phyloP scores from a whole-genome alignment of 805 yeast genomes.

The Debaryomyces castellii region DNA sequence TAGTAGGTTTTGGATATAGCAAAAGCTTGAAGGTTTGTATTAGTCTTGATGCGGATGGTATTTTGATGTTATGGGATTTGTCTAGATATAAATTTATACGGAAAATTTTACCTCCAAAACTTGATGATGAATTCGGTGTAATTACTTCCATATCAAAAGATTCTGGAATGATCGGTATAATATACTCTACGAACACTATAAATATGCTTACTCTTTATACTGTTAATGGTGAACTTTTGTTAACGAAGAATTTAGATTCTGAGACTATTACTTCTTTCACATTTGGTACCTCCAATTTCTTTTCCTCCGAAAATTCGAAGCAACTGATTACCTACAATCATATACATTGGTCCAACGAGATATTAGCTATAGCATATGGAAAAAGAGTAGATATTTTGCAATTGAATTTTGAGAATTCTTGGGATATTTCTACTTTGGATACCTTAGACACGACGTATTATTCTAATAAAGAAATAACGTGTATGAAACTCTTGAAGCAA shows the following conservation, averaged over 20 bases:
- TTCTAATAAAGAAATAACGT: slow-evolving; percentile 18
- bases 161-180: slow-evolving; percentile 51
- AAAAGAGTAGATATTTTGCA: slow-evolving; percentile 29
- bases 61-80: slow-evolving; percentile 64
- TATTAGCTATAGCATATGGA: slow-evolving; percentile 28
- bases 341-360: slow-evolving; percentile 37
- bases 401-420: slow-evolving; percentile 18
- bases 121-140: slow-evolving; percentile 15
- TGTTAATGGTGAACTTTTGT: slow-evolving; percentile 51
- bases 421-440: slow-evolving; percentile 5
- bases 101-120: slow-evolving; percentile 18
- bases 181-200: slow-evolving; percentile 18
- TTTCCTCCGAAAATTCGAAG: slow-evolving; percentile 23
- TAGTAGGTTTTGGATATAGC: slow-evolving; percentile 49
- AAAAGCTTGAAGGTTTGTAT: slow-evolving; percentile 54
- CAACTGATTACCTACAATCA: slow-evolving; percentile 23
- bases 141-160: slow-evolving; percentile 51
- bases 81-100: slow-evolving; percentile 52
- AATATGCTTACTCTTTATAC: slow-evolving; percentile 40
- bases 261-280: slow-evolving; percentile 20
- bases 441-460: neutral
- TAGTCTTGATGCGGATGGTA: slow-evolving; percentile 56
- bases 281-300: slow-evolving; percentile 30
- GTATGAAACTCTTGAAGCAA: slow-evolving; percentile 26
- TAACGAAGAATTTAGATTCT: slow-evolving; percentile 13